A percentile compares a stretch with the other conserved stretches of the same genome.
These are phyloP conservation scores for Botryotinia convoluta DNA, from an alignment of 2,329 filamentous ascomycete species.

Conservation along the genomic window DNA sequence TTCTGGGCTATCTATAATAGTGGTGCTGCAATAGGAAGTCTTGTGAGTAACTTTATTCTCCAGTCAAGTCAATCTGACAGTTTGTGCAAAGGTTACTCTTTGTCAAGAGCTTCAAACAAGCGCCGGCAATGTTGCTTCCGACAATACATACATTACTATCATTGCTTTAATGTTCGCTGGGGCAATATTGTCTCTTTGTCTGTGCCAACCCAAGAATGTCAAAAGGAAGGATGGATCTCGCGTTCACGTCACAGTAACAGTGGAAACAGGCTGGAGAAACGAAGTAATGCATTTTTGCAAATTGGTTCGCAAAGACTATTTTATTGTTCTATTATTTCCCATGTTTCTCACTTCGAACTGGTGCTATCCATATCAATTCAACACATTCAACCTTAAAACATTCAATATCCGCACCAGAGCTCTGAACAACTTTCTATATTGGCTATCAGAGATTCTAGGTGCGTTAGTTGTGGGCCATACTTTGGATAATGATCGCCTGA, in stretches of 20 bases:
- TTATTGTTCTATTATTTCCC: constrained; percentile 71
- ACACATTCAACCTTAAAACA: constrained; percentile 63
- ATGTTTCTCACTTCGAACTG: constrained; percentile 77
- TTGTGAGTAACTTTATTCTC: constrained; percentile 11
- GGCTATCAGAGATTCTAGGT: constrained; percentile 71
- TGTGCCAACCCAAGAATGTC: constrained; percentile 68
- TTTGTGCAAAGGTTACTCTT: constrained; percentile 54
- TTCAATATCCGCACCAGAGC: constrained; percentile 72
- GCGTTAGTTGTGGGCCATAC: constrained; percentile 68
- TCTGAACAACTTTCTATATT: constrained; percentile 74
- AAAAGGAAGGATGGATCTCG: constrained; percentile 72
- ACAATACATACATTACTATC: constrained; percentile 23
- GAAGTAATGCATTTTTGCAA: constrained; percentile 72
- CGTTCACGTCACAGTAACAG: constrained; percentile 68
- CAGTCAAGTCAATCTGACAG: background rate
- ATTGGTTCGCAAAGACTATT: constrained; percentile 65
- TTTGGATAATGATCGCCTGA: constrained; percentile 58
- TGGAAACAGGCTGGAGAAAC: constrained; percentile 78
- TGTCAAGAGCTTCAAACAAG: constrained; percentile 64
- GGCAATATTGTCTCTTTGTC: constrained; percentile 62
- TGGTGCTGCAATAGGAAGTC: constrained; percentile 23
- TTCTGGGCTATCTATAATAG: constrained; percentile 24
- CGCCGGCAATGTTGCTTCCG: constrained; percentile 31
- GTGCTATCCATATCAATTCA: constrained; percentile 79
- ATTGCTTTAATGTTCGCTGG: constrained; percentile 38